Base-by-base conservation (phyloP, 768 basidiomycete genomes). In the Cubamyces sp. region DNA sequence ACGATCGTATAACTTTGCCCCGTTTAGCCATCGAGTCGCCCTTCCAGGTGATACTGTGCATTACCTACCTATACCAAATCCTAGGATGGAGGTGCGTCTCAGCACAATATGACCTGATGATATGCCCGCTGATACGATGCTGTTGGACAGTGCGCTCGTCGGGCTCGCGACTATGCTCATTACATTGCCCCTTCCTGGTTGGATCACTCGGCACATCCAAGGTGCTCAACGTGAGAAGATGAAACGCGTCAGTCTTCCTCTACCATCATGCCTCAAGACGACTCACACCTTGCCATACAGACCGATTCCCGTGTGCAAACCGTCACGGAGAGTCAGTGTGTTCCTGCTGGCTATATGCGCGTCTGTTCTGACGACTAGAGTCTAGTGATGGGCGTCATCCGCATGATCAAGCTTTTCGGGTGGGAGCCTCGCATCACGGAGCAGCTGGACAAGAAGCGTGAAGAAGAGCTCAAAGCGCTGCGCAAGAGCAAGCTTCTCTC, bases 401-500 rank as follows among this genome's bases (percentile, higher is more conserved):
- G 80, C 18, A 80, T 82, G 75, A 72, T 81, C 68, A 82, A 83
- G 70, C 72, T 82, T 61, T 83, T 81, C 49, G 76, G 74, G 16
- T 75, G 72, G 78, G 78, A 81, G 60, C 25, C 42, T 3, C 79
- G 82, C 54, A 82, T 88, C 69, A 75, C 81, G 26, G 71, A 78
- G 14, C 77, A 78, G 50, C 77, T 93, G 37, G 75, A 79, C 39
- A 77, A 79, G 30, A 84, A 83, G 66, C 81, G 90, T 59, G 81
- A 85, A 43, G 81, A 81, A 12, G 91, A 92, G 71, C 73, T 92
- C 12, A 57, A 66, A 1, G 79, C 79, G 69, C 75, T 87, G 34
- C 82, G 81, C 76, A 82, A 79, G 68, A 73, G 79, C 48, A 80
- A 84, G 67, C 64, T 87, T 30, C 73, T 84, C 19, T 77, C 78